Conservation (phyloP, 1,139 yeast genomes). For the Debaryomyces fabryi region DNA sequence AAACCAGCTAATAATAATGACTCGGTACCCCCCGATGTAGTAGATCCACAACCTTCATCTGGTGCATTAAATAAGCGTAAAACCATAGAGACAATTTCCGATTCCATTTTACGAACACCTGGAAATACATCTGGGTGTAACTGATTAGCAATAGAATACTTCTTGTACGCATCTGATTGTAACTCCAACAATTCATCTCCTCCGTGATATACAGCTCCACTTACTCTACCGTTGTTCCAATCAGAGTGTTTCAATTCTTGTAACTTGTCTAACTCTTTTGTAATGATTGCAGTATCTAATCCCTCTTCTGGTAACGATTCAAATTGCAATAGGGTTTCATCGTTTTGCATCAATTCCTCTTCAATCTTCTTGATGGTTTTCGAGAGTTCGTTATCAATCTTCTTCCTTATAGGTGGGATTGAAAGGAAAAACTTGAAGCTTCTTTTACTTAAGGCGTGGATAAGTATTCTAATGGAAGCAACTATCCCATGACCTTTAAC, state of each 20-base stretch:
- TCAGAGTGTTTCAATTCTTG: constrained; percentile 63
- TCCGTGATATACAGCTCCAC: constrained; percentile 97
- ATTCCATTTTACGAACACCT: constrained; percentile 93
- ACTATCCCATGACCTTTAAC: constrained; percentile 46
- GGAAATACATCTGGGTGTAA: constrained; percentile 97
- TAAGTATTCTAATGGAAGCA: constrained; percentile 22
- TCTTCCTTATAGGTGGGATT: constrained; percentile 57
- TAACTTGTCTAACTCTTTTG: constrained; percentile 51
- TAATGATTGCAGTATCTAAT: constrained; percentile 44
- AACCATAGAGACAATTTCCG: constrained; percentile 94
- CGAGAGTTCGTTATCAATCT: constrained; percentile 62
- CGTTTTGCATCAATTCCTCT: constrained; percentile 53
- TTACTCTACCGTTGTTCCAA: constrained; percentile 83
- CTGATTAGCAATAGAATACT: constrained; percentile 87
- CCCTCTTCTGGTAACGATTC: constrained; percentile 61
- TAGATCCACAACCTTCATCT: constrained; percentile 79
- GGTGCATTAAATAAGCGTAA: constrained; percentile 74
- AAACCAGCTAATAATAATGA: constrained; percentile 83
- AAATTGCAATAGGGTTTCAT: constrained; percentile 50
- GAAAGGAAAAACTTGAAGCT: constrained; percentile 40
- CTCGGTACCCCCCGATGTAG: constrained; percentile 97
- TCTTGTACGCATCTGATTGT: constrained; percentile 75
- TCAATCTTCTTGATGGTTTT: constrained; percentile 55
- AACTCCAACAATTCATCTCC: constrained; percentile 72
- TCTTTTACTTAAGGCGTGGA: constrained; percentile 17